A percentile compares a stretch with the other conserved stretches of the same genome.
Conservation (phyloP, 345 rosid species). For the Populus nigra region DNA sequence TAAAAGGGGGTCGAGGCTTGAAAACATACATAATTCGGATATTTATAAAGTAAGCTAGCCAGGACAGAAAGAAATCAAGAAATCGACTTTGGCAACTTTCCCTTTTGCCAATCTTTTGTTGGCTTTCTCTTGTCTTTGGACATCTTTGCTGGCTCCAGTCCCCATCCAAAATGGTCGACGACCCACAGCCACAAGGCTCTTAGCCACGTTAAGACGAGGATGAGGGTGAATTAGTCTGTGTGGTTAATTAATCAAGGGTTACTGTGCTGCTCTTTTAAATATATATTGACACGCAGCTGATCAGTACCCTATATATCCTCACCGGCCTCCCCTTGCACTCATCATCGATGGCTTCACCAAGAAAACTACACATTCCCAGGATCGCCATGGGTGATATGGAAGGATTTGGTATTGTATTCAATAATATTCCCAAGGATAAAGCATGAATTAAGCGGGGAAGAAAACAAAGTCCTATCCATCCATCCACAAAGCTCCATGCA, state of each 20-base stretch:
- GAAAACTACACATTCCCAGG: no score
- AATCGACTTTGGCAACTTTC: not conserved
- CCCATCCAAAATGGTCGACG: not conserved
- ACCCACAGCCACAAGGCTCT: not conserved
- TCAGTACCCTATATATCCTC: no score
- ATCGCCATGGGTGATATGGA: no score
- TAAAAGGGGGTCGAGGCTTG: no score
- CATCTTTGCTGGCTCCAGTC: not conserved
- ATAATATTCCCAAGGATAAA: no score
- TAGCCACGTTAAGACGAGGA: not conserved
- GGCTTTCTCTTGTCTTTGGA: not conserved
- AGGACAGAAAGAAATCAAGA: no score
- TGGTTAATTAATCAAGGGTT: not conserved
- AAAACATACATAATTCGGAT: not conserved
- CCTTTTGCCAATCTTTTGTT: not conserved
- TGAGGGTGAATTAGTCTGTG: not conserved
- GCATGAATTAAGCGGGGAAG: not conserved
- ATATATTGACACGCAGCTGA: no score
- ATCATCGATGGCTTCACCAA: no score
- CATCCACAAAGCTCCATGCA: conserved; percentile 23
- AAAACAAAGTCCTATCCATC: not conserved
- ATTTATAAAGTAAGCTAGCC: no score
- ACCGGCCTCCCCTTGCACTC: no score
- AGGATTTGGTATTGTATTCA: no score
- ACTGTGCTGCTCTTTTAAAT: not conserved